Evolutionary conservation across 2,329 filamentous ascomycete species (phyloP).

Genomic region (Fusarium sp.): DNA sequence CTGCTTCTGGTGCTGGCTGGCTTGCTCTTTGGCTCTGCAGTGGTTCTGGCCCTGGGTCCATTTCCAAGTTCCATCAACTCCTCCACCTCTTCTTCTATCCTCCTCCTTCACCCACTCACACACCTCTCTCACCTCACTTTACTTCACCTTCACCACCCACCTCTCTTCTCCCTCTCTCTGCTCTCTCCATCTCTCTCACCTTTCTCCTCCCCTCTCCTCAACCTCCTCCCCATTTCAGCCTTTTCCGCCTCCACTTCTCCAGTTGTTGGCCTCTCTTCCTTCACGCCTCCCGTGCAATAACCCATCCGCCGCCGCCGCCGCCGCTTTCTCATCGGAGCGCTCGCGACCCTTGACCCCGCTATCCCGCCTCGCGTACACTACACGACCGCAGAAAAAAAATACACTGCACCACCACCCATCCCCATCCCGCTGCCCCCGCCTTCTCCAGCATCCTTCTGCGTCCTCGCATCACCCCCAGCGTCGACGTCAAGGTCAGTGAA

Average conservation of each 20-base stretch:
- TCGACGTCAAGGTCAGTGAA: slow-evolving; percentile 41
- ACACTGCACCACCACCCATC: slow-evolving; percentile 37
- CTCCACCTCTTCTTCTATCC: slow-evolving; percentile 33
- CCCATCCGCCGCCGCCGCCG: slow-evolving; percentile 31
- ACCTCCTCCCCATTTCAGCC: slow-evolving; percentile 35
- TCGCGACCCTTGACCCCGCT: slow-evolving; percentile 48
- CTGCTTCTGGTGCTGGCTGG: slow-evolving; percentile 20
- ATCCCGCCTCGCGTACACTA: slow-evolving; percentile 45
- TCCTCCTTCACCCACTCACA: slow-evolving; percentile 37
- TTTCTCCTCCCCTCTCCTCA: slow-evolving; percentile 41
- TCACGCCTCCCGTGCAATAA: slow-evolving; percentile 34
- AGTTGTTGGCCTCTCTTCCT: slow-evolving; percentile 38
- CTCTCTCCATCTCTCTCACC: slow-evolving; percentile 37
- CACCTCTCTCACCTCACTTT: slow-evolving; percentile 43
- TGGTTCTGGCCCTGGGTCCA: slow-evolving; percentile 31
- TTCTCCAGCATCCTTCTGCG: slow-evolving; percentile 33
- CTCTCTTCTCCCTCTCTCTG: slow-evolving; percentile 38
- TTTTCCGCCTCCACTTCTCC: slow-evolving; percentile 34
- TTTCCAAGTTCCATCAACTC: slow-evolving; percentile 23
- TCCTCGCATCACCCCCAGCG: slow-evolving; percentile 36
- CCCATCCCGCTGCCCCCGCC: slow-evolving; percentile 34
- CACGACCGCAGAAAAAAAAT: slow-evolving; percentile 45
- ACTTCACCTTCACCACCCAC: slow-evolving; percentile 45
- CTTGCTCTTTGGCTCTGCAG: slow-evolving; percentile 11
- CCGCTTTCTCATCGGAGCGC: slow-evolving; percentile 37